A percentile compares a stretch with the other conserved stretches of the same genome.
phyloP scores from a whole-genome alignment of 129 eudicot species.

The Lactuca sativa region DNA sequence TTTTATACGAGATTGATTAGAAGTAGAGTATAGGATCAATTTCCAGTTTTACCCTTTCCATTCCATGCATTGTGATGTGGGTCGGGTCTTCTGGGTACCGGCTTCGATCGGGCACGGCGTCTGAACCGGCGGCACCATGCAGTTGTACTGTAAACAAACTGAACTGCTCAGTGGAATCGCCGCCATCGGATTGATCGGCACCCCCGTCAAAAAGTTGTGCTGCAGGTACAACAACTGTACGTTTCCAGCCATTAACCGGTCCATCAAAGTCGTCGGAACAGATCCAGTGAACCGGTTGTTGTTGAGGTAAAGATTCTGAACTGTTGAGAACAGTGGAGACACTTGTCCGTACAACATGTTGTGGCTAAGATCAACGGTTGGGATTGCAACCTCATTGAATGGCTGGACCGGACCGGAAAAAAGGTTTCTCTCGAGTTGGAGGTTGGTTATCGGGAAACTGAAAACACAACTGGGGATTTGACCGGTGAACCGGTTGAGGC shows the following conservation, averaged over 20 bases:
- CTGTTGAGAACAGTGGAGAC: slow-evolving; percentile 74
- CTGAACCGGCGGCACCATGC: slow-evolving; percentile 86
- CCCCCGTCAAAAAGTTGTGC: slow-evolving; percentile 74
- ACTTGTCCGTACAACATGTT: slow-evolving; percentile 70
- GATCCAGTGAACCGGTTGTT: slow-evolving; percentile 88
- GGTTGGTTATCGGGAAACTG: slow-evolving; percentile 62
- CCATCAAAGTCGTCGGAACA: slow-evolving; percentile 65
- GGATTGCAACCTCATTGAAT: slow-evolving; percentile 50
- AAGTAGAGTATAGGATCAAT: neutral
- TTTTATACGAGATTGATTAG: neutral
- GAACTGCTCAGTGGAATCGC: slow-evolving; percentile 80
- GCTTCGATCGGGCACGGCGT: slow-evolving; percentile 94
- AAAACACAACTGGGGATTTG: slow-evolving; percentile 55
- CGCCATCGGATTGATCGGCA: slow-evolving; percentile 66
- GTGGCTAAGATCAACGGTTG: slow-evolving; percentile 76
- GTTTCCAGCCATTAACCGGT: slow-evolving; percentile 59
- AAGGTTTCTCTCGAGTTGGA: slow-evolving; percentile 66
- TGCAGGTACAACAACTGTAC: slow-evolving; percentile 69
- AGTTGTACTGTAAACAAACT: slow-evolving; percentile 84
- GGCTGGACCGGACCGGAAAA: slow-evolving; percentile 79
- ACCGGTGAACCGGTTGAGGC: slow-evolving; percentile 79
- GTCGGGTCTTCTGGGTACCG: slow-evolving; percentile 82
- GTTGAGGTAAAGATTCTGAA: slow-evolving; percentile 67
- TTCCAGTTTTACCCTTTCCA: slow-evolving; percentile 65
- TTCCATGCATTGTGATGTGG: slow-evolving; percentile 64